Percentiles rank a stretch among this genome's conserved stretches.
These are phyloP conservation scores for Ophiostoma sp. DNA, from an alignment of 2,329 filamentous ascomycete genomes.

Conservation along the genomic window DNA sequence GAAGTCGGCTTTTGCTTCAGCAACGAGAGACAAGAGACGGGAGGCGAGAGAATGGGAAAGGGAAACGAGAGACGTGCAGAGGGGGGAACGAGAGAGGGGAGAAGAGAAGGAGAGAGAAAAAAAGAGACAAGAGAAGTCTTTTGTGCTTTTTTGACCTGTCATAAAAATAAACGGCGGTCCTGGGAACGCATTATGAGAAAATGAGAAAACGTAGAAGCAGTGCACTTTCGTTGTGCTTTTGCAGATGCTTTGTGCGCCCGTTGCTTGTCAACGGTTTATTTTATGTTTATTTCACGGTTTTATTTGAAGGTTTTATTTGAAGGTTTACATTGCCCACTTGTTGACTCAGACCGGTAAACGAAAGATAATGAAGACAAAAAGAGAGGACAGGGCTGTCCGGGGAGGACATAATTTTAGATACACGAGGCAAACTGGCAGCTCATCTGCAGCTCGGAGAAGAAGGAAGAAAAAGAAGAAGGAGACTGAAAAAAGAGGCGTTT, in stretches of 20 bases:
- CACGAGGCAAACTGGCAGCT: not conserved
- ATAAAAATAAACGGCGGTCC: not conserved
- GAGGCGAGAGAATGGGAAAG: not conserved
- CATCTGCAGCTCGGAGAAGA: not conserved
- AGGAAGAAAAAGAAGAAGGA: not conserved
- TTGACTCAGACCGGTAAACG: not conserved
- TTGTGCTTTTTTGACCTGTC: conserved; percentile 13
- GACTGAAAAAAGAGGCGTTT: not conserved
- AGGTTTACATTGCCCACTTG: not conserved
- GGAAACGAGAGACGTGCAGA: not conserved
- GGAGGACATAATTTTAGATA: not conserved
- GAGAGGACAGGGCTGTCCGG: not conserved
- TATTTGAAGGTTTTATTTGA: not conserved
- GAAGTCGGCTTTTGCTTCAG: not conserved
- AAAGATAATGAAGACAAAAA: not conserved
- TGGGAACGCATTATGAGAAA: not conserved
- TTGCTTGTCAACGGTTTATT: not conserved
- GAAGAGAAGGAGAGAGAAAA: not conserved
- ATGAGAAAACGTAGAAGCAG: not conserved
- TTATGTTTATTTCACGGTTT: not conserved
- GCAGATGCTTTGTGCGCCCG: conserved; percentile 7
- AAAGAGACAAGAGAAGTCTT: not conserved
- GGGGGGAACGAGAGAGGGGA: not conserved
- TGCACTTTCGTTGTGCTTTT: conserved; percentile 8
- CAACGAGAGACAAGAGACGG: not conserved